Conservation (phyloP, 2,329 filamentous ascomycete genomes). For the Verticillium tricorpus region DNA sequence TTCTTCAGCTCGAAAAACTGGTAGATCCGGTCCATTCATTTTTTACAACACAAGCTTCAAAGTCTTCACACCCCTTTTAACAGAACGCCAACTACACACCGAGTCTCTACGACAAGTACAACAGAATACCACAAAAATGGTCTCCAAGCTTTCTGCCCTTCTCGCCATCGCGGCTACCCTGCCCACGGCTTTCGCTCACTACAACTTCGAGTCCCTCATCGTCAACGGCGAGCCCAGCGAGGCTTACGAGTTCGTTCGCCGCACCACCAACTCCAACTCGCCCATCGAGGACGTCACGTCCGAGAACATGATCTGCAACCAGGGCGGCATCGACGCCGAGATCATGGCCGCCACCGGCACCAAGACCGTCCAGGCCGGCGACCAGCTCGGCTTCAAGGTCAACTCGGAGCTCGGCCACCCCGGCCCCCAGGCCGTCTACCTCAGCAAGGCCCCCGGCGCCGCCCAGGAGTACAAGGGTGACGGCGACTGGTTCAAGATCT, state of each 20-base stretch:
- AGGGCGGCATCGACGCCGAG: constrained; percentile 28
- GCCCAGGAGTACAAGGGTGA: constrained; percentile 24
- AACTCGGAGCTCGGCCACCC: constrained; percentile 25
- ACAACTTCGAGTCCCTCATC: constrained; percentile 15
- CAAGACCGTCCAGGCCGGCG: constrained; percentile 1
- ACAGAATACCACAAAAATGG: not conserved
- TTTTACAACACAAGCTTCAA: not conserved
- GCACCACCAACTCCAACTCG: constrained; percentile 24
- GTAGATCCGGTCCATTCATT: constrained; percentile 1
- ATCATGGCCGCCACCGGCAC: constrained; percentile 31
- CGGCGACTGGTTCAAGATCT: constrained; percentile 33
- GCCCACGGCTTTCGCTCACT: constrained; percentile 13
- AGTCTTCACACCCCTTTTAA: not conserved
- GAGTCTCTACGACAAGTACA: not conserved
- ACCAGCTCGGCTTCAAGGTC: not conserved
- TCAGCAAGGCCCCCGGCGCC: constrained; percentile 27
- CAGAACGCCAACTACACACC: not conserved
- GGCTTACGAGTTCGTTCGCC: constrained; percentile 13
- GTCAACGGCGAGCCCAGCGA: constrained; percentile 13
- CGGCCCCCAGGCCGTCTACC: constrained; percentile 31
- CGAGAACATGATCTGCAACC: constrained; percentile 32
- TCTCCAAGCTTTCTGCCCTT: constrained; percentile 1
- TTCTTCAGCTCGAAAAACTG: not conserved
- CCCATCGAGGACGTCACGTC: constrained; percentile 33
- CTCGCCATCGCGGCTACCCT: constrained; percentile 6